Evolutionary conservation across 192 early-diverging fungal species (phyloP).

Genomic region (Backusella tarrabulga): DNA sequence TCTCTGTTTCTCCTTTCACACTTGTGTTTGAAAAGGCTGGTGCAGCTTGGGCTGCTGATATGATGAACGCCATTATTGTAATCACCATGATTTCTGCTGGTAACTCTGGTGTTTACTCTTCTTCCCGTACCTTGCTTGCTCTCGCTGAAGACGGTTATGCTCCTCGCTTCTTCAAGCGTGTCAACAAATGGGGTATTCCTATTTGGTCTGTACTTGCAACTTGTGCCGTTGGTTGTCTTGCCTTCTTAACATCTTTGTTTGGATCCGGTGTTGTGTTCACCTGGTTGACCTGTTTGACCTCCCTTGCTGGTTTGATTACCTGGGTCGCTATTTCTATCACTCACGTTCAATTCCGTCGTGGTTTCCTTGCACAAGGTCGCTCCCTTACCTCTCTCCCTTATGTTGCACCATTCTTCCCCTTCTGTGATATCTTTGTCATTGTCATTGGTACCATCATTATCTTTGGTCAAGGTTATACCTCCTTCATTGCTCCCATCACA

Average conservation of each 20-base stretch:
- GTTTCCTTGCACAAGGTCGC: slow-evolving; percentile 65
- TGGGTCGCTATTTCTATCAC: slow-evolving; percentile 81
- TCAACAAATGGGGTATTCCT: slow-evolving; percentile 69
- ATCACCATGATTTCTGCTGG: slow-evolving; percentile 69
- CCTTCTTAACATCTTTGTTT: slow-evolving; percentile 57
- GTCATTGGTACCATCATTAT: slow-evolving; percentile 58
- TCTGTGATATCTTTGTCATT: slow-evolving; percentile 67
- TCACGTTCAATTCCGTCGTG: slow-evolving; percentile 80
- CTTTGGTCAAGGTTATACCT: slow-evolving; percentile 56
- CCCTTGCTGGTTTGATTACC: slow-evolving; percentile 75
- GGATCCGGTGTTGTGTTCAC: slow-evolving; percentile 66
- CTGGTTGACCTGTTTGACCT: slow-evolving; percentile 61
- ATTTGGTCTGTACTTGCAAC: slow-evolving; percentile 58
- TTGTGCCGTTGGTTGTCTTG: slow-evolving; percentile 56
- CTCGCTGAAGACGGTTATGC: slow-evolving; percentile 76
- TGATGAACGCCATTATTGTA: slow-evolving; percentile 71
- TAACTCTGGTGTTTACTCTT: slow-evolving; percentile 86
- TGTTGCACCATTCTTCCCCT: slow-evolving; percentile 69
- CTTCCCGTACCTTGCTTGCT: slow-evolving; percentile 72
- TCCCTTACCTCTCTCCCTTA: slow-evolving; percentile 67
- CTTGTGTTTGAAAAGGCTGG: slow-evolving; percentile 62
- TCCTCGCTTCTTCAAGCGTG: slow-evolving; percentile 56
- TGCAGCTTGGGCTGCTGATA: slow-evolving; percentile 52
- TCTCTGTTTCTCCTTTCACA: slow-evolving; percentile 64
- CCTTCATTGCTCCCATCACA: slow-evolving; percentile 52